Evolutionary conservation across 192 early-diverging fungal genomes (phyloP).

Genomic region (Gamsiella multidivaricata): DNA sequence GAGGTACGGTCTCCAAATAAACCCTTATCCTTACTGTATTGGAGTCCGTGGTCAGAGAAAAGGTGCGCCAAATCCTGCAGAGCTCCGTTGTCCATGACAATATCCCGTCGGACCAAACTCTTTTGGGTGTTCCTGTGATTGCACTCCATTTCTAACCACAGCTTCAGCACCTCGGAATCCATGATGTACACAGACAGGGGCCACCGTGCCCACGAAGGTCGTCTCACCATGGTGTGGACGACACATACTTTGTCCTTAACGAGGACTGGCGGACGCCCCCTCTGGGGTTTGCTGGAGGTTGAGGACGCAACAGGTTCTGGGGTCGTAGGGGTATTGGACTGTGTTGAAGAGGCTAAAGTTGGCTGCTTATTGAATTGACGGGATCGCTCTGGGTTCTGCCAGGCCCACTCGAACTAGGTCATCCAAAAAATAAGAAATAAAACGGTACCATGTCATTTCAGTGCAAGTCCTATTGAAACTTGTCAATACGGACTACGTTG

Average conservation of each 20-base stretch:
- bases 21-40: constrained; percentile 7
- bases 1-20: too few species aligned
- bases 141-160: constrained; percentile 12
- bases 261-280: not conserved
- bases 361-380: constrained; percentile 29
- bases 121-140: not conserved
- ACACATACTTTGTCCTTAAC: constrained; percentile 22
- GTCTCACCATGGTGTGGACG: constrained; percentile 23
- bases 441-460: too few species aligned
- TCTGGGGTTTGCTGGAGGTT: not conserved
- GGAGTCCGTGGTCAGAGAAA: constrained; percentile 12
- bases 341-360: not conserved
- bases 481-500: too few species aligned
- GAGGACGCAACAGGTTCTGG: not conserved
- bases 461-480: too few species aligned
- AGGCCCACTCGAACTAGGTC: constrained; percentile 46
- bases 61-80: constrained; percentile 12
- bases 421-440: not conserved
- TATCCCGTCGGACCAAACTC: constrained; percentile 4
- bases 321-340: not conserved
- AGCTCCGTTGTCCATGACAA: constrained; percentile 5
- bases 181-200: constrained; percentile 37
- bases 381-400: constrained; percentile 47
- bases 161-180: not conserved
- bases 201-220: constrained; percentile 33